Evolutionary conservation across 1,284 basidiomycete genomes (phyloP), one percentile per base, ranked within the genome.

Genomic region (Coriolopsis trogii): DNA sequence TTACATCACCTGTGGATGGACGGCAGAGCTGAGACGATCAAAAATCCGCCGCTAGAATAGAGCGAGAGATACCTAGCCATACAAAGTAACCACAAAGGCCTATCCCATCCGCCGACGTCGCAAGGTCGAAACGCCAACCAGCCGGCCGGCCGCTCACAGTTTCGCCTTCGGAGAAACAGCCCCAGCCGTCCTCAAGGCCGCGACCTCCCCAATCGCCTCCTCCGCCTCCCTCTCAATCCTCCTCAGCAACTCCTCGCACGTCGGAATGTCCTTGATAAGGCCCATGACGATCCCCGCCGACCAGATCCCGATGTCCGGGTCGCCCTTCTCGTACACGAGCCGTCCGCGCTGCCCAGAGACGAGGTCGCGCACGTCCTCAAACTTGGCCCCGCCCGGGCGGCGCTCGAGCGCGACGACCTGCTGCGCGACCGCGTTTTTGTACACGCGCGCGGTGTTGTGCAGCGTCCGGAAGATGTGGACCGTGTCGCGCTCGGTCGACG

Each of bases 381-480:
- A 97, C 70, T 95, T 87, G 45, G 89, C 91, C 6, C 93, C 92
- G 34, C 85, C 89, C 0, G 90, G 87, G 45, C 87, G 79, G 15
- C 78, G 77, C 73, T 97, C 95, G 41, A 95, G 79, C 15, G 79
- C 73, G 20, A 95, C 89, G 15, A 98, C 94, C 67, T 96, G 87
- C 63, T 81, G 66, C 4, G 93, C 76, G 29, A 95, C 81, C 55
- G 79, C 81, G 74, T 95, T 95, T 76, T 92, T 93, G 80, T 80
- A 95, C 3, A 97, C 93, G 29, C 95, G 82, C 5, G 93, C 86
- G 1, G 93, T 95, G 69, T 96, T 96, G 63, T 81, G 79, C 42
- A 96, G 72, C 0, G 89, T 89, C 49, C 94, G 84, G 79, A 98
- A 94, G 63, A 97, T 95, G 72, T 97, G 95, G 6, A 88, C 71